Conservation (phyloP, 257 asterid species). For the Salvia hispanica region DNA sequence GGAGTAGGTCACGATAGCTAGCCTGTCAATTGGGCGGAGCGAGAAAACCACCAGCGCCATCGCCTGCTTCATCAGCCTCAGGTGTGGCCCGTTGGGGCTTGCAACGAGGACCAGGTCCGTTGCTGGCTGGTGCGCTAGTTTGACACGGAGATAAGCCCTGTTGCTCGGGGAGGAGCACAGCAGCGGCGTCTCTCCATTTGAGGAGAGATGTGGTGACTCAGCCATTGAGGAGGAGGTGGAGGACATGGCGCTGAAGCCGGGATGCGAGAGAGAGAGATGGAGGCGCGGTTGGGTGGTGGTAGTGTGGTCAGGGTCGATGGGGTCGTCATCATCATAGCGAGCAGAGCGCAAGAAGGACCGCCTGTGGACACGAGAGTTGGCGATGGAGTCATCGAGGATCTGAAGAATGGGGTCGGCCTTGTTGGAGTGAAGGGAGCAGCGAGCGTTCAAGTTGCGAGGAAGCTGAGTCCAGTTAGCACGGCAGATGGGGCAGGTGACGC, state of each 20-base stretch:
- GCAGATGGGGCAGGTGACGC: constrained; percentile 90
- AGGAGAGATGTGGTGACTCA: no score
- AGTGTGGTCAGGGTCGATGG: constrained; percentile 59
- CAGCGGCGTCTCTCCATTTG: constrained; percentile 25
- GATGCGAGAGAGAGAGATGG: constrained; percentile 57
- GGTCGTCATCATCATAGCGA: constrained; percentile 87
- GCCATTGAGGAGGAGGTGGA: neutral
- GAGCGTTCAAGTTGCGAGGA: constrained; percentile 62
- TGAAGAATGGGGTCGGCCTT: constrained; percentile 85
- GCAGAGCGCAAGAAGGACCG: constrained; percentile 82
- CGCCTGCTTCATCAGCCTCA: constrained; percentile 87
- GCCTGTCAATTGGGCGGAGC: constrained; percentile 69
- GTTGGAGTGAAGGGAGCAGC: constrained; percentile 47
- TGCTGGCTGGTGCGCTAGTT: constrained; percentile 65
- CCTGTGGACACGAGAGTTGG: constrained; percentile 80
- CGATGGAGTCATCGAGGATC: constrained; percentile 89
- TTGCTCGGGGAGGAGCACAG: constrained; percentile 39
- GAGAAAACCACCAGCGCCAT: constrained; percentile 82
- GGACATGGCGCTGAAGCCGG: constrained; percentile 32
- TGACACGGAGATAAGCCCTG: constrained; percentile 58
- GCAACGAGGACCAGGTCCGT: constrained; percentile 82
- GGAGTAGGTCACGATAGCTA: constrained; percentile 78
- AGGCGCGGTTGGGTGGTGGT: constrained; percentile 52
- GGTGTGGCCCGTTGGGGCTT: constrained; percentile 81
- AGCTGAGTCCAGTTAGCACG: constrained; percentile 94